Conservation (phyloP, 2,329 filamentous ascomycete genomes). For the Akanthomyces dipterigenus region DNA sequence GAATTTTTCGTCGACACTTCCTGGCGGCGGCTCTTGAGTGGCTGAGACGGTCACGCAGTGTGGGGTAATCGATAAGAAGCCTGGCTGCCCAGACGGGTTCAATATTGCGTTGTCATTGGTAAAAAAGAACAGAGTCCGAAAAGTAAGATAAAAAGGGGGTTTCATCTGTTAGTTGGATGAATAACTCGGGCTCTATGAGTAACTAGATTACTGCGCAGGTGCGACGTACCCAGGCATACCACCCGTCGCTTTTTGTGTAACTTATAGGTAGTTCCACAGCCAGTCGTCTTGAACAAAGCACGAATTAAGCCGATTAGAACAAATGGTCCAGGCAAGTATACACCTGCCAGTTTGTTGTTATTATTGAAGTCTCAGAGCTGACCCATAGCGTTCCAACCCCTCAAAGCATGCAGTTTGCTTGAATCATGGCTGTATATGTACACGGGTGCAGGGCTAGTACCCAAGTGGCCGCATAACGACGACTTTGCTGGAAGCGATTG, state of each 20-base stretch:
- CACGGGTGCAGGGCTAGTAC: not conserved
- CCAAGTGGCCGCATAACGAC: not conserved
- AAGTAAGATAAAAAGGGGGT: no score
- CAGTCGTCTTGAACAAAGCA: not conserved
- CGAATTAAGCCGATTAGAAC: conserved; percentile 17
- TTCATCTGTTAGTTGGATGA: no score
- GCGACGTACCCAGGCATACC: no score
- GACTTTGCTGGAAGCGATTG: not conserved
- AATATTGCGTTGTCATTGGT: not conserved
- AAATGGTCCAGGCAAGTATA: not conserved
- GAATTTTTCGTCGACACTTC: conserved; percentile 12
- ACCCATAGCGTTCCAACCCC: not conserved
- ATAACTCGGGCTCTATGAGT: no score
- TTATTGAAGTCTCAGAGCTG: not conserved
- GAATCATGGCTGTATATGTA: conserved; percentile 7
- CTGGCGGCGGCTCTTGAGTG: conserved; percentile 10
- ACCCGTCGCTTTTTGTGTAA: no score
- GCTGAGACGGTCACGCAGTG: conserved; percentile 6
- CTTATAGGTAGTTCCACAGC: no score
- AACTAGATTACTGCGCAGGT: no score
- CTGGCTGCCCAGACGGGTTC: not conserved
- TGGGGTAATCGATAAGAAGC: conserved; percentile 12
- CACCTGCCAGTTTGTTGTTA: not conserved
- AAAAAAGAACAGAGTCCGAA: no score
- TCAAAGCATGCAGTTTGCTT: not conserved